Conservation (phyloP, 2,329 filamentous ascomycete genomes). For the Niveomyces coronatus region DNA sequence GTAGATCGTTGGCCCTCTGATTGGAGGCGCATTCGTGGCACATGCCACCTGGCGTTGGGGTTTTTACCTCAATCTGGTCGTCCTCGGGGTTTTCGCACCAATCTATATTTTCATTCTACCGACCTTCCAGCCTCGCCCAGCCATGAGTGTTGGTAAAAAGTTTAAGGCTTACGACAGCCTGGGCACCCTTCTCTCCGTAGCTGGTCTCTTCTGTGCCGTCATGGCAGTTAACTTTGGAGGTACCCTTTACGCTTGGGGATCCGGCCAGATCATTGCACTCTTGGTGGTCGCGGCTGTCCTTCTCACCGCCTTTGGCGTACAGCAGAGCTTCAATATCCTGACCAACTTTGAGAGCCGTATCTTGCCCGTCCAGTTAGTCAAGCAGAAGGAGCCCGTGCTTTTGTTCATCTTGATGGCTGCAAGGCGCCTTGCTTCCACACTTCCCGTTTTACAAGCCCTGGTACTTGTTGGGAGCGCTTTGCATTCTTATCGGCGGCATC, state of each 20-base stretch:
- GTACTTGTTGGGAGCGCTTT: background rate
- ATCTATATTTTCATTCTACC: conserved; percentile 19
- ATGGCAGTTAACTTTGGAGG: background rate
- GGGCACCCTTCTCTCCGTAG: background rate
- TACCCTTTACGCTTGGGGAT: background rate
- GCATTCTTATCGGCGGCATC: background rate
- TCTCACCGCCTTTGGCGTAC: background rate
- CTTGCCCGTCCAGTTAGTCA: background rate
- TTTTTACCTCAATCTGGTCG: conserved; percentile 45
- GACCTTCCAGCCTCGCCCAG: conserved; percentile 11
- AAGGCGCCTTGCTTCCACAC: background rate
- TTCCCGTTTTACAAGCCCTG: background rate
- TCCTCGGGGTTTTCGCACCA: conserved; percentile 25
- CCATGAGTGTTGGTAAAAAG: conserved; percentile 13
- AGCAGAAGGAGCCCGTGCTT: background rate
- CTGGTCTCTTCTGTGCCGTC: background rate
- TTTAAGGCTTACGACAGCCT: background rate
- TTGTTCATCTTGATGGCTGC: background rate
- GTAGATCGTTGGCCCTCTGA: conserved; percentile 29
- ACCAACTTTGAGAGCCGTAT: background rate
- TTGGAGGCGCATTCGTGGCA: conserved; percentile 32
- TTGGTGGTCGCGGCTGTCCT: background rate
- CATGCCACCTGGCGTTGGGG: conserved; percentile 25
- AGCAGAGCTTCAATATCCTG: background rate
- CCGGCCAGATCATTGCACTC: background rate